Base-by-base conservation (phyloP, 75 land plant genomes). In the Cupressus sempervirens region DNA sequence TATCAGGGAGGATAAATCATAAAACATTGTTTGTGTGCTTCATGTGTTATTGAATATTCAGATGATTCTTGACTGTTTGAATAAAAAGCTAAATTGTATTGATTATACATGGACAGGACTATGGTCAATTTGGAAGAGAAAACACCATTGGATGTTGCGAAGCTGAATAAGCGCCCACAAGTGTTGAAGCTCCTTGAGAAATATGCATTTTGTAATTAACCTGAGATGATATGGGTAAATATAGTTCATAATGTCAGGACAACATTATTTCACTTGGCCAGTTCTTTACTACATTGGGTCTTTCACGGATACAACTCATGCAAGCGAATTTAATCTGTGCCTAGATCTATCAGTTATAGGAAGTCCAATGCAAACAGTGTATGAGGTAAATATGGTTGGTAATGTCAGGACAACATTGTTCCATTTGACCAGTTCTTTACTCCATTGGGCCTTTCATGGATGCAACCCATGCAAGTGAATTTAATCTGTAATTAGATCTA, bases 141-240 rank as follows among this genome's bases (percentile, higher is more conserved):
- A 75, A 89, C 90, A 46, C 90, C 90, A 11, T 53, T 89, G 46
- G 90, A 89, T 23, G 90, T 89, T 58, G 90, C 90, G 7, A 89
- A 88, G 90, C 86, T 88, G 38, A 89, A 89, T 77, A 88, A 89
- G 32, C 90, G 89, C 68, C 35, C 41, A 18, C 84, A 88, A 83
- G 85, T 89, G 38, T 54, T 89, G 20, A 84, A 85, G 84, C 87
- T 89, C 16, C 75, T 89, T 75, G 90, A 89, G 90, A 89, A 88
- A 76, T 87, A 89, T 84, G 90, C 84, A 79, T 79, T 79, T 79
- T 79, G 81, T 79, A 79, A 45, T 41, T 79, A n/a, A 79, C 29
- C 30, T 79, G 13, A 45, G 81, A 30, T 45, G 18, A 23, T 79
- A n/a, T 12, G n/a, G 81, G 46, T 45, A 79, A 79, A 79, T 11